Base-by-base conservation (phyloP, 2,329 filamentous ascomycete genomes). In the Arthrocladium fulminans region DNA sequence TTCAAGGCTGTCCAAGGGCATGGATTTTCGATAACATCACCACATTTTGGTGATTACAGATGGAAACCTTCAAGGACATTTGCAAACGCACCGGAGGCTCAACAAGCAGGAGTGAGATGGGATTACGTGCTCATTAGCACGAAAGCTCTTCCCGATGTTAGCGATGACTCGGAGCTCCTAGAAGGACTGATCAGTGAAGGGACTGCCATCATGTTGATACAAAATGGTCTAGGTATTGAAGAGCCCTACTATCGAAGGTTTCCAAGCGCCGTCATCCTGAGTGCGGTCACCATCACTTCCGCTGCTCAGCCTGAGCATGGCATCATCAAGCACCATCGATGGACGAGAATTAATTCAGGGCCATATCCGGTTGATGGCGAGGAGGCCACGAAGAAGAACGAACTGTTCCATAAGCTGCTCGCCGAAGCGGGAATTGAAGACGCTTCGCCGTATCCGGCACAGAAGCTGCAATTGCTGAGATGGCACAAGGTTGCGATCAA, bases 401-500 rank as follows among this genome's bases (percentile, higher is more conserved):
- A 59, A 42, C 39, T 62, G 43, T 65, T 66, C 39, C 65, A 67
- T 50, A 76, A 79, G 43, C 65, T 75, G n/a, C 50, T 66, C 8
- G 47, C 57, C 25, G 53, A 52, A 13, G 82, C 81, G 30, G 76
- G 76, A 1, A 77, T 87, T 54, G 73, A 73, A 50, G 83, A 87
- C 63, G 80, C 81, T 3, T 76, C 81, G 52, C 68, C 75, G 6
- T 79, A 83, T 57, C 73, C 77, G 40, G 80, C 85, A 62, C 67
- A 79, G 25, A 81, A 79, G 51, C 69, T 87, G 39, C 84, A 87
- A 64, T 75, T 79, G 35, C 76, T 86, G 15, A 73, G 83, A 20
- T 87, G 83, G 83, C 83, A 86, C 64, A 87, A 87, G 64, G 77
- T 86, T 53, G 82, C 80, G 58, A 86, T 87, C 69, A 87, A 87